Percentiles rank a stretch among this genome's conserved stretches.
These are phyloP conservation scores for Penicillium paradoxum DNA, from an alignment of 495 filamentous ascomycete species.

Conservation along the genomic window DNA sequence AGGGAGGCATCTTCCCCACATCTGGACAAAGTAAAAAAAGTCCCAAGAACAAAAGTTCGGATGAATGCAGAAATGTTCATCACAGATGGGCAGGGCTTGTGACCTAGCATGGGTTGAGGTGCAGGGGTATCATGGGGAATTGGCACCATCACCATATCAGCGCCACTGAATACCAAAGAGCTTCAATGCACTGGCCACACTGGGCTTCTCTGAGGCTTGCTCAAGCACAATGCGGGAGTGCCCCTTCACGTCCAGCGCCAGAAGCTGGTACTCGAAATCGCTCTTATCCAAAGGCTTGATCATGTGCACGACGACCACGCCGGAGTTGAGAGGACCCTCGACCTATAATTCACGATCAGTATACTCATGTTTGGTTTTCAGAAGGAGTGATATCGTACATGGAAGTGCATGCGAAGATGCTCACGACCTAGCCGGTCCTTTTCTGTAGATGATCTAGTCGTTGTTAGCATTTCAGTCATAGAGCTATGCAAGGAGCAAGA, in stretches of 20 bases:
- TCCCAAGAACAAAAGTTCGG: not conserved
- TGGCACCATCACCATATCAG: slow-evolving; percentile 19
- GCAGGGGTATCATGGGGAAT: slow-evolving; percentile 5
- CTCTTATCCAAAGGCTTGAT: slow-evolving; percentile 55
- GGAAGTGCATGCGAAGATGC: slow-evolving; percentile 83
- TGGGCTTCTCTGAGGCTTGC: slow-evolving; percentile 37
- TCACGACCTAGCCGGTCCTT: slow-evolving; percentile 73
- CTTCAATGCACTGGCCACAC: slow-evolving; percentile 38
- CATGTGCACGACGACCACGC: slow-evolving; percentile 73
- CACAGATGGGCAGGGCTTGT: not conserved
- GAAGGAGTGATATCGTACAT: slow-evolving; percentile 47
- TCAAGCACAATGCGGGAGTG: slow-evolving; percentile 48
- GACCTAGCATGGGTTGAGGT: not conserved
- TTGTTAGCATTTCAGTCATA: not conserved
- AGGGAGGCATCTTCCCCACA: not conserved
- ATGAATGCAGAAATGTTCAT: not conserved
- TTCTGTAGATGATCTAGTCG: slow-evolving; percentile 52
- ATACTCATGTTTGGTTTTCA: not conserved
- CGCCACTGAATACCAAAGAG: slow-evolving; percentile 51
- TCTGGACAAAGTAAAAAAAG: not conserved
- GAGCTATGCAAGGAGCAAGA: not conserved
- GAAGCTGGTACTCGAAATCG: slow-evolving; percentile 75
- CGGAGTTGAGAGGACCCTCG: slow-evolving; percentile 71
- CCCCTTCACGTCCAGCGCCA: slow-evolving; percentile 72
- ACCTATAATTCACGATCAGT: slow-evolving; percentile 49